Percentiles rank a stretch among this genome's conserved stretches.
Conservation (phyloP, 345 rosid genomes). For the Toxicodendron radicans region DNA sequence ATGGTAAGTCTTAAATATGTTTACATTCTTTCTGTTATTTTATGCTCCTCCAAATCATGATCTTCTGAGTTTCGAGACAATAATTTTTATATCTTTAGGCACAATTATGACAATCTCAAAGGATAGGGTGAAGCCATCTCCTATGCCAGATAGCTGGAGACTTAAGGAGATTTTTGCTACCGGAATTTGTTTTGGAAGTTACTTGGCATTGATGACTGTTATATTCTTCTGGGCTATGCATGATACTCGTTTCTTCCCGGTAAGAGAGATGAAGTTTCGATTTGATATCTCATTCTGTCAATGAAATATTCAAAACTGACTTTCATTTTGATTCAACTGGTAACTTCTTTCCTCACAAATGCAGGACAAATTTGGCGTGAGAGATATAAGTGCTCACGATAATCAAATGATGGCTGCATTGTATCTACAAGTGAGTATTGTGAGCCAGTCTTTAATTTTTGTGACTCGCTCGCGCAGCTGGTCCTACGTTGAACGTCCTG, state of each 20-base stretch:
- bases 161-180: slow-evolving; percentile 91
- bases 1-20: slow-evolving; percentile 48
- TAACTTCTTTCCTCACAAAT: slow-evolving; percentile 3
- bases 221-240: slow-evolving; percentile 79
- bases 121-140: slow-evolving; percentile 94
- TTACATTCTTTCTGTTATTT: background rate
- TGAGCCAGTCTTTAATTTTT: slow-evolving; percentile 91
- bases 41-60: background rate
- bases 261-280: slow-evolving; percentile 32
- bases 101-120: slow-evolving; percentile 95
- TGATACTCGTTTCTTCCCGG: slow-evolving; percentile 66
- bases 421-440: slow-evolving; percentile 95
- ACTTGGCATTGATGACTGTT: slow-evolving; percentile 80
- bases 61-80: background rate
- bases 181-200: slow-evolving; percentile 77
- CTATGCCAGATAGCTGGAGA: slow-evolving; percentile 95
- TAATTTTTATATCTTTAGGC: slow-evolving; percentile 37
- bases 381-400: slow-evolving; percentile 30
- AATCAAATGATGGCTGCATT: slow-evolving; percentile 79
- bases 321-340: background rate
- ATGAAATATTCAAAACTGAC: slow-evolving; percentile 1
- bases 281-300: background rate
- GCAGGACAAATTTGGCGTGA: slow-evolving; percentile 70
- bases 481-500: slow-evolving; percentile 84
- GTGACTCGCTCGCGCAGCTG: slow-evolving; percentile 94